A percentile compares a stretch with the other conserved stretches of the same genome.
Evolutionary conservation across 2,329 filamentous ascomycete genomes (phyloP).

Genomic region (Ophiostoma sp.): DNA sequence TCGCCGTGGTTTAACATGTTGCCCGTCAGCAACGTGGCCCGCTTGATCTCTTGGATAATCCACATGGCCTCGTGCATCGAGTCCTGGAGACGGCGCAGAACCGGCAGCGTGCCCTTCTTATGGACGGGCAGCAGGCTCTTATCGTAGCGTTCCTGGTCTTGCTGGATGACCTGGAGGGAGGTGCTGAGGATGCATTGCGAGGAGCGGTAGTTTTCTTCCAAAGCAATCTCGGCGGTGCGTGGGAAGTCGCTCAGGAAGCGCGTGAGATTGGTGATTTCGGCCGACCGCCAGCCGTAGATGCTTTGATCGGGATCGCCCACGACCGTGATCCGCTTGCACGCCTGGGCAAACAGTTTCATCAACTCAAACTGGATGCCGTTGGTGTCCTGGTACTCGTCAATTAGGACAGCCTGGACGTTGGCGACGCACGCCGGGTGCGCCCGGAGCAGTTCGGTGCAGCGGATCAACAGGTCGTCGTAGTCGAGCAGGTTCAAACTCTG

Average conservation of each 20-base stretch:
- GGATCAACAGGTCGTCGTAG: slow-evolving; percentile 88
- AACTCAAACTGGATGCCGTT: slow-evolving; percentile 94
- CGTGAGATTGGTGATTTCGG: slow-evolving; percentile 84
- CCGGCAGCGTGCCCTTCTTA: slow-evolving; percentile 73
- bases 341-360: slow-evolving; percentile 82
- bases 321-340: slow-evolving; percentile 76
- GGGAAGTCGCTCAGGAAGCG: slow-evolving; percentile 76
- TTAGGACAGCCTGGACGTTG: slow-evolving; percentile 86
- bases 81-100: slow-evolving; percentile 72
- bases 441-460: slow-evolving; percentile 76
- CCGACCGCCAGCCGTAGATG: slow-evolving; percentile 94
- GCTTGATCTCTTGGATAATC: slow-evolving; percentile 81
- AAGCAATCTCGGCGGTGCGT: slow-evolving; percentile 74
- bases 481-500: slow-evolving; percentile 79
- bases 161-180: slow-evolving; percentile 84
- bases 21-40: slow-evolving; percentile 69
- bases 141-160: slow-evolving; percentile 76
- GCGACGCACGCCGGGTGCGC: slow-evolving; percentile 76
- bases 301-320: slow-evolving; percentile 97
- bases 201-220: slow-evolving; percentile 94
- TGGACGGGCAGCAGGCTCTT: slow-evolving; percentile 82
- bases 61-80: slow-evolving; percentile 77
- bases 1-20: slow-evolving; percentile 72
- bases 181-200: slow-evolving; percentile 79
- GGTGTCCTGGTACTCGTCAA: slow-evolving; percentile 97